Evolutionary conservation across 2,329 filamentous ascomycete genomes (phyloP).

Genomic region (Endoconidiophora polonica): DNA sequence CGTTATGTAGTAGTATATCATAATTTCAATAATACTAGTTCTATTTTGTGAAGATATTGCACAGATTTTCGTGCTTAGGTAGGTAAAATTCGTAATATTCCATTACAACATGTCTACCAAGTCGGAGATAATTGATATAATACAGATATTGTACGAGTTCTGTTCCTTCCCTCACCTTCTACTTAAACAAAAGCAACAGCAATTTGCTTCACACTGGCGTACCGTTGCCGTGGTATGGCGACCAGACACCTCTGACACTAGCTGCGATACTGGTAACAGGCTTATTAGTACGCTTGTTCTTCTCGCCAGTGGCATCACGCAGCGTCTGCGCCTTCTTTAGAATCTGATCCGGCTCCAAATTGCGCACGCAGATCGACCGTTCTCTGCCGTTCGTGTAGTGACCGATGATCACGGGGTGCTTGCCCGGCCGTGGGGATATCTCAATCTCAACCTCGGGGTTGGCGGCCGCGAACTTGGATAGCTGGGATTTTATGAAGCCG

Average conservation of each 20-base stretch:
- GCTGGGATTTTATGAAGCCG: constrained; percentile 61
- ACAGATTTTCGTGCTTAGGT: too few species aligned
- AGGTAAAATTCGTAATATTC: too few species aligned
- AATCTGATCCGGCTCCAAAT: constrained; percentile 65
- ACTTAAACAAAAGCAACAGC: neutral
- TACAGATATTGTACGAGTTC: constrained; percentile 8
- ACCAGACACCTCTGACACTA: constrained; percentile 55
- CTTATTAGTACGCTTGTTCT: constrained; percentile 46
- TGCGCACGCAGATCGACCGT: constrained; percentile 78
- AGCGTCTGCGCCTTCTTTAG: constrained; percentile 61
- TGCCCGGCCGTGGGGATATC: constrained; percentile 75
- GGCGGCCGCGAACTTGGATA: constrained; percentile 59
- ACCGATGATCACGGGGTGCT: constrained; percentile 77
- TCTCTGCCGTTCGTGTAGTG: constrained; percentile 83
- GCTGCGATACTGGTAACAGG: constrained; percentile 46
- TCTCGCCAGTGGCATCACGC: constrained; percentile 59
- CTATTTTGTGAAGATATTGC: too few species aligned
- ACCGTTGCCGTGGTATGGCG: constrained; percentile 48
- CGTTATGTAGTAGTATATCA: too few species aligned
- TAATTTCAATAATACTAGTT: too few species aligned
- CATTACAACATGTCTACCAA: too few species aligned
- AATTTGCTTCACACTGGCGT: constrained; percentile 29
- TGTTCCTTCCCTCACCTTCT: neutral
- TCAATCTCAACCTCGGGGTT: constrained; percentile 85
- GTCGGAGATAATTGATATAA: constrained; percentile 12